Conservation (phyloP, 2,329 filamentous ascomycete genomes). For the Calonectria pteridis region DNA sequence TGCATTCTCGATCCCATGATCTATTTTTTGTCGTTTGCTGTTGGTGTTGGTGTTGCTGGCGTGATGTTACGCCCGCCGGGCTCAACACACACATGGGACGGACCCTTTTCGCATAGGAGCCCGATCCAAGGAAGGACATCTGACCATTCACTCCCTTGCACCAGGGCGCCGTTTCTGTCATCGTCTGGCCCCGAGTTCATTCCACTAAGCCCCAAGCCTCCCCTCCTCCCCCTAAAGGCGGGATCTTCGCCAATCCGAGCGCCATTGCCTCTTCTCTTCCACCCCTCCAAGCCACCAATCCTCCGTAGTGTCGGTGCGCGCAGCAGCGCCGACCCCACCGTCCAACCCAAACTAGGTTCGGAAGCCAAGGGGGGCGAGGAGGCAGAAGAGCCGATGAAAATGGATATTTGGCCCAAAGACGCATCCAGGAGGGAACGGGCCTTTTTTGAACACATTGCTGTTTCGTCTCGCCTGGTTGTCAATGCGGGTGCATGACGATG, state of each 20-base stretch:
- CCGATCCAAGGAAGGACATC: constrained; percentile 10
- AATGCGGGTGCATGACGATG: constrained; percentile 7
- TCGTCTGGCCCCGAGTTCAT: background rate
- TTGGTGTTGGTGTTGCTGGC: background rate
- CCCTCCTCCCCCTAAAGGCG: background rate
- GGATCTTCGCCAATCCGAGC: constrained; percentile 14
- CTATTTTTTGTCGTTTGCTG: background rate
- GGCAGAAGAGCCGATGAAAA: too few species aligned
- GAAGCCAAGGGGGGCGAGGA: constrained; percentile 1
- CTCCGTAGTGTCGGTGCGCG: background rate
- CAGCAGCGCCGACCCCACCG: background rate
- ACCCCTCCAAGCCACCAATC: constrained; percentile 4
- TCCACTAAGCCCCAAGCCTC: background rate
- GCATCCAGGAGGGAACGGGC: background rate
- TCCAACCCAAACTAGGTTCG: background rate
- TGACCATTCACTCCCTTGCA: constrained; percentile 6
- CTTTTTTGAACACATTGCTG: background rate
- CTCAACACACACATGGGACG: constrained; percentile 9
- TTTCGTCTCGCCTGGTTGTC: background rate
- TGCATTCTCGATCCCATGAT: background rate
- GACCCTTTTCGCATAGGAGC: background rate
- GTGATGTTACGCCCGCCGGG: background rate
- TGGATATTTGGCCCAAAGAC: background rate
- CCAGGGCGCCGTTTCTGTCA: constrained; percentile 12
- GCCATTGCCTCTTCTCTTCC: background rate